Evolutionary conservation across 2,329 filamentous ascomycete species (phyloP), one percentile per base, ranked within the genome.

Genomic region (Trichophyton mentagrophytes): DNA sequence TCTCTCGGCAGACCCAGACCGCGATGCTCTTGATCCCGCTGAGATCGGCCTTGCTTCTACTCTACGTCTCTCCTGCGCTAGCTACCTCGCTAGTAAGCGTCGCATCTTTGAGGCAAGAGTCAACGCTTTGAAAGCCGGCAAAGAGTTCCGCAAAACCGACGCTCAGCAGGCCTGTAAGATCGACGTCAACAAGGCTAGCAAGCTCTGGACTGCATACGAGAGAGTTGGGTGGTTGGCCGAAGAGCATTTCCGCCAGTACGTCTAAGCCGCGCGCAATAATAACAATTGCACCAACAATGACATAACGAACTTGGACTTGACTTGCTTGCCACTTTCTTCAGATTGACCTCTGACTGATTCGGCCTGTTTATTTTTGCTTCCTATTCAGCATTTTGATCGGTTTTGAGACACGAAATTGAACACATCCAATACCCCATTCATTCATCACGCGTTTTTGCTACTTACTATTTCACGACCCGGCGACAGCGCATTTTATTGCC

Each of bases 161-260:
- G 90, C 90, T 3, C 92, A 97, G 73, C 89, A 95, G 72, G 90
- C 89, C n/a, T 95, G 90, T 81, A 95, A 95, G 78, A 96, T 96
- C 65, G 92, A 97, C 69, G 92, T 97, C 72, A 96, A 96, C 79
- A 97, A 96, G 78, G 90, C 91, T 2, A 95, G 89, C 66, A 92
- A 92, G 73, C 79, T 97, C 55, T 96, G 90, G 88, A 85, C 85
- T 42, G 90, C 90, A 4, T 97, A 89, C 70, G 88, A 96, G 57
- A 86, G 85, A 67, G 88, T 93, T 42, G 88, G 87, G 66, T 95
- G 90, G 89, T 84, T 96, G 64, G 79, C 87, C 47, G 73, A 73
- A 8, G 72, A 78, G 51, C 74, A 76, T 69, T 81, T 83, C 64
- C 67, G 72, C 61, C 69, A 78, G 63, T 77, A 75, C 64, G 66